Evolutionary conservation across 164 flowering plant genomes (phyloP).

Genomic region (Tetrastigma voinierianum): DNA sequence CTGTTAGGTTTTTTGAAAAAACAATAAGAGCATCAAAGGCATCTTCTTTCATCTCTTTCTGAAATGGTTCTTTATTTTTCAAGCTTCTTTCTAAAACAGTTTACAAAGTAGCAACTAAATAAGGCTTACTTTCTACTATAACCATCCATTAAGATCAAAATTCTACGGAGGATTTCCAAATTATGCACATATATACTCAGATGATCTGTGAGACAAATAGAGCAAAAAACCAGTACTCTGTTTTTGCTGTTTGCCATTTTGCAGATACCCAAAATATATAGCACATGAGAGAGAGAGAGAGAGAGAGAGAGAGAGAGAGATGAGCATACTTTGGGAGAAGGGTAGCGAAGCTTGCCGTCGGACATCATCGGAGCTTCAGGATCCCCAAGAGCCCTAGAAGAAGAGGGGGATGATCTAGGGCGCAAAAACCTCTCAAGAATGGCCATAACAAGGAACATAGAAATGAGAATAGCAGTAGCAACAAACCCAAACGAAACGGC

Average conservation of each 20-base stretch:
- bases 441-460: constrained; percentile 58
- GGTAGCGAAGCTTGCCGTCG: constrained; percentile 24
- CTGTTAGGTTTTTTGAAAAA: no score
- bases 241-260: not conserved
- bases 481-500: constrained; percentile 59
- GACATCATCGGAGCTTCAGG: constrained; percentile 21
- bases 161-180: no score
- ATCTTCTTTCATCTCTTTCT: no score
- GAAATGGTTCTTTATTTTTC: no score
- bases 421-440: constrained; percentile 48
- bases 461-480: constrained; percentile 55
- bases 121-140: no score
- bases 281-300: not conserved
- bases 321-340: constrained; percentile 35
- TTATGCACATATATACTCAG: no score
- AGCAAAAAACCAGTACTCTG: not conserved
- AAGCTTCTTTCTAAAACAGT: no score
- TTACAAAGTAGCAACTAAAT: no score
- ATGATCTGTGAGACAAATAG: no score
- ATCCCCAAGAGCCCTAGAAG: constrained; percentile 8
- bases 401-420: constrained; percentile 22
- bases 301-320: constrained; percentile 7
- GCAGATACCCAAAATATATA: not conserved
- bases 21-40: no score
- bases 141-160: no score